Percentiles rank a stretch among this genome's conserved stretches.
Evolutionary conservation across 208 protist species (phyloP).

Genomic region (Wallacemonas sp.): DNA sequence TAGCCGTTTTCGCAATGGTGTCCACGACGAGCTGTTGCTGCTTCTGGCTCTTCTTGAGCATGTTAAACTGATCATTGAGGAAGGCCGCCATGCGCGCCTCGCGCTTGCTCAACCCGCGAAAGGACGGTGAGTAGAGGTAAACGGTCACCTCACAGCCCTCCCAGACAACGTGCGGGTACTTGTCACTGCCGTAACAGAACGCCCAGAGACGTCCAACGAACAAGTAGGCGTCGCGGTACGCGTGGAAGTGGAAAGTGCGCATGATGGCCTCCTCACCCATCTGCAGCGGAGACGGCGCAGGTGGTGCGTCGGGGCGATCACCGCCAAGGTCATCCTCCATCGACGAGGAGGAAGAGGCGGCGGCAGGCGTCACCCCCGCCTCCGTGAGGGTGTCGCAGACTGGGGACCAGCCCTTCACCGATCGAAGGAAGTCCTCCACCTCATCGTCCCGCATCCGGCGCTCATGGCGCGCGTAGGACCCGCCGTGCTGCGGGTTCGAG

Average conservation of each 20-base stretch:
- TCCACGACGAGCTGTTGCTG: conserved; percentile 47
- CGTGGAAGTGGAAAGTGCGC: conserved; percentile 59
- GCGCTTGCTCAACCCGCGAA: conserved; percentile 74
- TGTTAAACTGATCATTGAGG: conserved; percentile 86
- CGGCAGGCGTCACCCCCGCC: neutral
- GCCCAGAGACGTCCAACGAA: conserved; percentile 85
- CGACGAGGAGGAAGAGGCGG: neutral
- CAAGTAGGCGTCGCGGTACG: conserved; percentile 67
- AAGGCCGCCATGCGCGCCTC: conserved; percentile 82
- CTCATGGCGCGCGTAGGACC: conserved; percentile 77
- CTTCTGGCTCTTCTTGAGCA: conserved; percentile 68
- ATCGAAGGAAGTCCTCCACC: conserved; percentile 78
- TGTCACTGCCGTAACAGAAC: conserved; percentile 84
- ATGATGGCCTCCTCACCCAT: conserved; percentile 73
- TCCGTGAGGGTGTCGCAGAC: conserved; percentile 27
- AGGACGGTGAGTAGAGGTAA: conserved; percentile 82
- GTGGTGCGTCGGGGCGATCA: conserved; percentile 4
- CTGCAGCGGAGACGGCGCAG: conserved; percentile 13
- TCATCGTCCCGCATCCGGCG: conserved; percentile 86
- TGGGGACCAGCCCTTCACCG: conserved; percentile 72
- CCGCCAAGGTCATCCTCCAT: neutral
- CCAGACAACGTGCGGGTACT: conserved; percentile 76
- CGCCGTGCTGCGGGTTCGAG: conserved; percentile 85
- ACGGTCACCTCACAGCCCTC: conserved; percentile 56
- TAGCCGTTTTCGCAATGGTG: conserved; percentile 22